phyloP scores from a whole-genome alignment of 352 stramenopile genomes.

The Globisporangium alternatum region DNA sequence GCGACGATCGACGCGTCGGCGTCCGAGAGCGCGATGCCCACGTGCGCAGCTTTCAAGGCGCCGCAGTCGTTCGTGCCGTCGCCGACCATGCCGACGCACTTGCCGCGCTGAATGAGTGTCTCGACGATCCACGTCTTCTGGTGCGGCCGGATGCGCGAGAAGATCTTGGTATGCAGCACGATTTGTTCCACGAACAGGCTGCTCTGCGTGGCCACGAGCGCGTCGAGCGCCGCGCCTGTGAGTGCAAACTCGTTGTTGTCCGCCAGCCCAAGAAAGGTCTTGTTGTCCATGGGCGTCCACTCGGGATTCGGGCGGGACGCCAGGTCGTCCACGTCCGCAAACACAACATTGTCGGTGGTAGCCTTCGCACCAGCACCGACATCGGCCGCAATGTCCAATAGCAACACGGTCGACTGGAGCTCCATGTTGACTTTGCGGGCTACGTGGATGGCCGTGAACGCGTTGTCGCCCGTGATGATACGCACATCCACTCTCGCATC shows the following conservation, averaged over 20 bases:
- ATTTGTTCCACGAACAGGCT: slow-evolving; percentile 51
- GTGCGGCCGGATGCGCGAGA: slow-evolving; percentile 66
- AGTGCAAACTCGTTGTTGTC: slow-evolving; percentile 66
- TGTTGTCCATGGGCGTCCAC: slow-evolving; percentile 41
- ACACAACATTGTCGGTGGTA: slow-evolving; percentile 28
- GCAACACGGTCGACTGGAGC: slow-evolving; percentile 45
- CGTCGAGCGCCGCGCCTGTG: slow-evolving; percentile 58
- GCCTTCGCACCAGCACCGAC: background rate
- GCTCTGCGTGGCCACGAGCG: slow-evolving; percentile 27
- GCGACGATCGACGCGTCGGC: slow-evolving; percentile 89
- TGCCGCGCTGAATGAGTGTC: slow-evolving; percentile 50
- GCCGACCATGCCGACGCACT: slow-evolving; percentile 66
- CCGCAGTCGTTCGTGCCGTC: slow-evolving; percentile 89
- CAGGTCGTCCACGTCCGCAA: slow-evolving; percentile 60
- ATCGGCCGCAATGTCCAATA: slow-evolving; percentile 35
- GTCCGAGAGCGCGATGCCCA: slow-evolving; percentile 86
- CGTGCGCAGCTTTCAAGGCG: slow-evolving; percentile 88
- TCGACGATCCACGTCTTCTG: slow-evolving; percentile 83
- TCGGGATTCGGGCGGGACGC: slow-evolving; percentile 21
- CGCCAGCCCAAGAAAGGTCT: slow-evolving; percentile 46
- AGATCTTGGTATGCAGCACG: slow-evolving; percentile 59
- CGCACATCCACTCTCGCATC: slow-evolving; percentile 72
- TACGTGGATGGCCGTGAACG: slow-evolving; percentile 72
- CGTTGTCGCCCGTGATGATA: slow-evolving; percentile 91
- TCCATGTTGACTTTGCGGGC: slow-evolving; percentile 74